Conservation (phyloP, 768 basidiomycete genomes). For the Hortiboletus campestris region DNA sequence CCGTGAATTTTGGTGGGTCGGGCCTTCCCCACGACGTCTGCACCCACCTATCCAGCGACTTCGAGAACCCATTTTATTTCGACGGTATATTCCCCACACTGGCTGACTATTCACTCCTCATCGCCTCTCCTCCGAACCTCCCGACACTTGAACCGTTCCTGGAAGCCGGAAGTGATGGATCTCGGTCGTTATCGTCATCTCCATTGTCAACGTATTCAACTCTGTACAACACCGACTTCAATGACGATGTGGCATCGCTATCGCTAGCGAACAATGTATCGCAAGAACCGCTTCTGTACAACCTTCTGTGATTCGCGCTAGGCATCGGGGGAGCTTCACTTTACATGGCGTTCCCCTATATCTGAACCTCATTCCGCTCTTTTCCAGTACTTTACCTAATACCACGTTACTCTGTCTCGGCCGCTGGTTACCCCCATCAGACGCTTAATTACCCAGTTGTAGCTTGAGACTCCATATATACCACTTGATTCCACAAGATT, state of each 20-base stretch:
- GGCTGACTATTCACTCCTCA: slow-evolving; percentile 7
- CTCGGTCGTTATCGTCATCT: slow-evolving; percentile 22
- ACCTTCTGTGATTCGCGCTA: slow-evolving; percentile 15
- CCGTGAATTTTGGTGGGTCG: neutral
- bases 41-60: neutral
- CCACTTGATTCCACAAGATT: neutral
- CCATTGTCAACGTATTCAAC: slow-evolving; percentile 25
- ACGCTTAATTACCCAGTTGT: slow-evolving; percentile 1
- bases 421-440: neutral
- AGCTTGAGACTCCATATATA: neutral
- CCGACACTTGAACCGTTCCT: slow-evolving; percentile 14
- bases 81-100: slow-evolving; percentile 1
- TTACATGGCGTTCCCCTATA: neutral
- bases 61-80: slow-evolving; percentile 3
- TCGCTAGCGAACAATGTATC: slow-evolving; percentile 7
- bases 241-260: slow-evolving; percentile 6
- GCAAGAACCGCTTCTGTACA: slow-evolving; percentile 15
- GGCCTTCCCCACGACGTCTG: slow-evolving; percentile 2
- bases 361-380: neutral
- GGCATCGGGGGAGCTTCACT: slow-evolving; percentile 1
- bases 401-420: neutral
- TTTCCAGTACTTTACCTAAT: slow-evolving; percentile 6
- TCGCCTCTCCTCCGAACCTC: slow-evolving; percentile 5
- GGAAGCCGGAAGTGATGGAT: slow-evolving; percentile 14
- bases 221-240: slow-evolving; percentile 9